phyloP scores from a whole-genome alignment of 805 yeast species.

The Schwanniomyces pseudopolymorphus region DNA sequence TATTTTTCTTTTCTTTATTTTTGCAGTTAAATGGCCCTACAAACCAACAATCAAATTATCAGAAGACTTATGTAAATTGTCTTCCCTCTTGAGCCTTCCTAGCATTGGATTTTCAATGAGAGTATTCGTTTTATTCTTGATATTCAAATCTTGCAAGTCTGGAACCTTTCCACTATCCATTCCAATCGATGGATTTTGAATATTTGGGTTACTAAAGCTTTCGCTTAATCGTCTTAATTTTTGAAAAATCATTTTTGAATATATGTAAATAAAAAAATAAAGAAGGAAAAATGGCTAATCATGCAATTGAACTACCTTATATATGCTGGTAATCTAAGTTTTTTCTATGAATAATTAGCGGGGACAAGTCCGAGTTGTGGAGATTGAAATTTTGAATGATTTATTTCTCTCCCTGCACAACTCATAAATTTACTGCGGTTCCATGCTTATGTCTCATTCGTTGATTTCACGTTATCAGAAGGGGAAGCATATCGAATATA shows the following conservation, averaged over 20 bases:
- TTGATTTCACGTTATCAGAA: neutral
- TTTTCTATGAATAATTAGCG: neutral
- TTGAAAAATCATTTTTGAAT: neutral
- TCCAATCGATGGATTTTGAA: neutral
- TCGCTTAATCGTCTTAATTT: neutral
- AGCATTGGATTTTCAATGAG: neutral
- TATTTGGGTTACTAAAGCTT: neutral
- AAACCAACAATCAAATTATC: constrained; percentile 24
- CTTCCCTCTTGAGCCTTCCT: constrained; percentile 14
- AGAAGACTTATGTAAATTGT: constrained; percentile 24
- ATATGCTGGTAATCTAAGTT: no score
- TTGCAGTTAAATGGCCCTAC: constrained; percentile 5
- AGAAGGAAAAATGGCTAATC: neutral
- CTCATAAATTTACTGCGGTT: neutral
- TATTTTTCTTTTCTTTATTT: neutral
- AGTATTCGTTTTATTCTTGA: neutral
- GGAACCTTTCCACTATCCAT: neutral
- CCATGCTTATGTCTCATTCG: neutral
- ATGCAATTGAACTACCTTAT: no score
- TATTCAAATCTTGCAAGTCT: neutral
- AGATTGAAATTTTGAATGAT: neutral
- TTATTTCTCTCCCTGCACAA: neutral
- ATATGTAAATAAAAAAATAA: neutral
- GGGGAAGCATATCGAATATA: neutral
- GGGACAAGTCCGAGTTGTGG: neutral